Base-by-base conservation (phyloP, 179 eudicot genomes). In the Sideroxylon spinosum region DNA sequence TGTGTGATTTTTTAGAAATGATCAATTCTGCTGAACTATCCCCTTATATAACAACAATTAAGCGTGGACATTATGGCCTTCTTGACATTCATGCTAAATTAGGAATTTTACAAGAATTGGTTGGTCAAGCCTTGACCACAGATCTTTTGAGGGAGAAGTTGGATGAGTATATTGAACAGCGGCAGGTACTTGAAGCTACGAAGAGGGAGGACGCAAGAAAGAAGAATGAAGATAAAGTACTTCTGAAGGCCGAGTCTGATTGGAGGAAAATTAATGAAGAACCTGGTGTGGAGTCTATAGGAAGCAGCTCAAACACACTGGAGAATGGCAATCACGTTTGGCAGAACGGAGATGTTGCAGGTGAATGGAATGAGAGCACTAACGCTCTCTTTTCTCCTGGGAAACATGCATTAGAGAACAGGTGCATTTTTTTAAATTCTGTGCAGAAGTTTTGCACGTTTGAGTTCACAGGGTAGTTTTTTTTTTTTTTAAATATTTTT, bases 41-140 rank as follows among this genome's bases (percentile, higher is more conserved):
- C 17, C 52, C 76, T 75, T 86, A 84, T 81, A 78, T 85, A 60
- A 76, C 88, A 79, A 95, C 98, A 67, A 95, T 95, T 68, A 92
- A 84, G 83, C 87, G 98, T 73, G 99, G 99, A 16, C 97, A 92
- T 81, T 95, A 94, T 83, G 93, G 97, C 69, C 91, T 93, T 57
- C 80, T 95, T 57, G 94, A 95, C 22, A 81, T 88, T 77, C 80
- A 82, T 75, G 78, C 84, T 66, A 95, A 95, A 86, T 53, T 95
- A 78, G 86, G 82, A 55, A 95, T 95, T 79, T 84, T 92, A 29
- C 81, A 79, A 55, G 91, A 90, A 76, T 82, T 94, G 84, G 89
- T 95, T 77, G 81, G 78, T 76, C 90, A 86, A 61, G 93, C 78
- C 48, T 80, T 90, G 68, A 86, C 82, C 70, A 84, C 97, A 26